A percentile compares a stretch with the other conserved stretches of the same genome.
These are phyloP conservation scores for Dalechampia spathulata DNA, from an alignment of 441 rosid genomes.

Conservation along the genomic window DNA sequence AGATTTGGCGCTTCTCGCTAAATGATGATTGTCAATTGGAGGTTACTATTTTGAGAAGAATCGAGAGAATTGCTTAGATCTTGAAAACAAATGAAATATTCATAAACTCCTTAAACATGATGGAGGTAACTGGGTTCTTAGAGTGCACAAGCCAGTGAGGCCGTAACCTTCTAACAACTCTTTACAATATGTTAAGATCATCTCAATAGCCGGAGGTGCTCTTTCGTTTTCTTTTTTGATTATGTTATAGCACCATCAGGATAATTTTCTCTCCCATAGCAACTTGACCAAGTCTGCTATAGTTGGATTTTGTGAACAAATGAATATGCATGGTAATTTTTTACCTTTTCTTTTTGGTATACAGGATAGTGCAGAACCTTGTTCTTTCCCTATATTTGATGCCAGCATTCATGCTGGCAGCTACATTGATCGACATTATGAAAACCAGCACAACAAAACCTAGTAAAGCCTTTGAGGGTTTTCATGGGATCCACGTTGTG, in stretches of 20 bases:
- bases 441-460: conserved; percentile 29
- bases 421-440: conserved; percentile 30
- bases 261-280: not conserved
- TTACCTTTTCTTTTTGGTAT: not conserved
- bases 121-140: not conserved
- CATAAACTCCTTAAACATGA: not conserved
- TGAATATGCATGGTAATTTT: not conserved
- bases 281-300: not conserved
- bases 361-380: conserved; percentile 16
- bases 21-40: too few relatives aligned
- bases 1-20: too few relatives aligned
- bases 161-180: too few relatives aligned
- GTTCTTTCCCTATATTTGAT: conserved; percentile 13
- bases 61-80: too few relatives aligned
- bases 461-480: conserved; percentile 60
- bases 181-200: too few relatives aligned
- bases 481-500: conserved; percentile 64
- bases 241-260: too few relatives aligned
- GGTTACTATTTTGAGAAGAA: too few relatives aligned
- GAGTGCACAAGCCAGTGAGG: not conserved
- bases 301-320: not conserved
- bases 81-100: not conserved
- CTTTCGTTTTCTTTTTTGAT: too few relatives aligned
- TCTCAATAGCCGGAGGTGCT: too few relatives aligned
- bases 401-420: conserved; percentile 58